Percentiles rank a stretch among this genome's conserved stretches.
Evolutionary conservation across 2,329 filamentous ascomycete species (phyloP).

Genomic region (Alternaria hordeiaustralica): DNA sequence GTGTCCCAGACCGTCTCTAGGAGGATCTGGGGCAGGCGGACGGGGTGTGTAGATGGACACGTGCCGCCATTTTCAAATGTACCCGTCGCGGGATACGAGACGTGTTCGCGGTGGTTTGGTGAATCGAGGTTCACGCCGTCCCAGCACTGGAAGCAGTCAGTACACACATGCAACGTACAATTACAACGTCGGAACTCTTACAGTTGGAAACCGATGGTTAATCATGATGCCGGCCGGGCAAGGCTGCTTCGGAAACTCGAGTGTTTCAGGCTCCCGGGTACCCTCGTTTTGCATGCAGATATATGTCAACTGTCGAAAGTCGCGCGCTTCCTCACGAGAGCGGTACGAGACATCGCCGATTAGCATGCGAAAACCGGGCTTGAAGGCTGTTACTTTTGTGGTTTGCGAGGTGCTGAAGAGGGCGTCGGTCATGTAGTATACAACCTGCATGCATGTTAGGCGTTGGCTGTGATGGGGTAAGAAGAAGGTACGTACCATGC

Average conservation of each 20-base stretch:
- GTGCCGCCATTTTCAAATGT: constrained; percentile 41
- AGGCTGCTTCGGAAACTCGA: constrained; percentile 31
- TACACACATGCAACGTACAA: not conserved
- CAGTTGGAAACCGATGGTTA: constrained; percentile 34
- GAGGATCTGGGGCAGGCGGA: constrained; percentile 39
- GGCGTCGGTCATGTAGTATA: constrained; percentile 55
- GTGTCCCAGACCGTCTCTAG: constrained; percentile 46
- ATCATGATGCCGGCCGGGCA: constrained; percentile 38
- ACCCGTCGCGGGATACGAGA: constrained; percentile 33
- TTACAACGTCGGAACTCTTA: not conserved
- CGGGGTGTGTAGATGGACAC: constrained; percentile 37
- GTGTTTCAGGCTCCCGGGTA: constrained; percentile 31
- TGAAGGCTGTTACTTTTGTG: constrained; percentile 53
- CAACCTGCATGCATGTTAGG: constrained; percentile 35
- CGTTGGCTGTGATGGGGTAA: not conserved
- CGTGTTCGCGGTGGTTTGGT: constrained; percentile 35
- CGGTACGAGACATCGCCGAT: constrained; percentile 47
- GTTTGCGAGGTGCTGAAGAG: constrained; percentile 40
- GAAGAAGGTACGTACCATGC: constrained; percentile 31
- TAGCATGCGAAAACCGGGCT: constrained; percentile 54
- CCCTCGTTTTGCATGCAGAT: constrained; percentile 40
- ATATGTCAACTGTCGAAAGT: constrained; percentile 36
- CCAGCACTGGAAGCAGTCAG: constrained; percentile 23
- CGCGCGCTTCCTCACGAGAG: constrained; percentile 27
- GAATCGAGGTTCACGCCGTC: constrained; percentile 37